Percentiles rank a stretch among this genome's conserved stretches.
These are phyloP conservation scores for Insectozyma bohioensis DNA, from an alignment of 1,139 yeast species.

Conservation along the genomic window DNA sequence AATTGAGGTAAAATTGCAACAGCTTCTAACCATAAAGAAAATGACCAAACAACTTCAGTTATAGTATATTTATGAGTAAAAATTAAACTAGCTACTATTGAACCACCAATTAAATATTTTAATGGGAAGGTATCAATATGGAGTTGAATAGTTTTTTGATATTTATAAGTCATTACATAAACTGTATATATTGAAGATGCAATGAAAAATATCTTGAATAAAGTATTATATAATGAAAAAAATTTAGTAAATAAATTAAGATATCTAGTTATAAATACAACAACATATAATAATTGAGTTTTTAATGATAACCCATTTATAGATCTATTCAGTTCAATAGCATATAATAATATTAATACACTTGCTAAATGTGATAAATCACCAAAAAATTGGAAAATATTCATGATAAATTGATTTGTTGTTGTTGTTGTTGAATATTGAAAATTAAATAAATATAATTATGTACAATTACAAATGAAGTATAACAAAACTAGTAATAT, in stretches of 20 bases:
- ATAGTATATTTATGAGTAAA: conserved; percentile 66
- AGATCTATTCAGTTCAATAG: conserved; percentile 65
- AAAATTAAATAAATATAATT: too few relatives aligned
- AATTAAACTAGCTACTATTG: conserved; percentile 58
- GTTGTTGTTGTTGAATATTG: neutral
- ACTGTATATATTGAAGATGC: conserved; percentile 74
- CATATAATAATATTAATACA: conserved; percentile 69
- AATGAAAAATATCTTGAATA: conserved; percentile 81
- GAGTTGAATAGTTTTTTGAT: conserved; percentile 52
- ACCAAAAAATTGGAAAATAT: conserved; percentile 60
- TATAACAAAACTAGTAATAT: too few relatives aligned
- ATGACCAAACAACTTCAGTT: conserved; percentile 71
- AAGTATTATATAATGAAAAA: conserved; percentile 69
- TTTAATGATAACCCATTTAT: conserved; percentile 85
- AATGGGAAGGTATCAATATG: conserved; percentile 73
- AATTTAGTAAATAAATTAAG: conserved; percentile 63
- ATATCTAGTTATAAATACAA: conserved; percentile 81
- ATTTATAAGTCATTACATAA: conserved; percentile 64
- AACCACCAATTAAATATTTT: conserved; percentile 66
- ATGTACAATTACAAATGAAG: too few relatives aligned
- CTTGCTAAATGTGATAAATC: conserved; percentile 85
- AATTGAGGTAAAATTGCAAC: conserved; percentile 92
- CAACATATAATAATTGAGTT: conserved; percentile 76
- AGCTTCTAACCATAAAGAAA: conserved; percentile 83
- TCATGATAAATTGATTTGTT: conserved; percentile 25